Evolutionary conservation across 192 early-diverging fungal species (phyloP).

Genomic region (Coemansia sp.): DNA sequence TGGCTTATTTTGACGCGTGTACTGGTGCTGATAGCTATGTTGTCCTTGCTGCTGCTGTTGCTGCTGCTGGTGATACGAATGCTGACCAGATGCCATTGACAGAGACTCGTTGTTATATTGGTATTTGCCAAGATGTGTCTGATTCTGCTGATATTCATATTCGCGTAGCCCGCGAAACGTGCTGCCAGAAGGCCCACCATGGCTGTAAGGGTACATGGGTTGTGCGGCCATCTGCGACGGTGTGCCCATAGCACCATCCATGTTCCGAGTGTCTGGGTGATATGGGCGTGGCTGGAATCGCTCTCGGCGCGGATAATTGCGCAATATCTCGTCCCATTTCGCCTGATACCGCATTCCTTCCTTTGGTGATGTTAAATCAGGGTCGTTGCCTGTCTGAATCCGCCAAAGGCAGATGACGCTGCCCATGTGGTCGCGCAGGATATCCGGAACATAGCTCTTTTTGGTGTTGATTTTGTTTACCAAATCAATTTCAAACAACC

Average conservation of each 20-base stretch:
- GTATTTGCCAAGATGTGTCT: too few relatives aligned
- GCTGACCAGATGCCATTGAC: too few relatives aligned
- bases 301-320: constrained; percentile 43
- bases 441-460: constrained; percentile 50
- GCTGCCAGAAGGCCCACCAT: too few relatives aligned
- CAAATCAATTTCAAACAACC: constrained; percentile 48
- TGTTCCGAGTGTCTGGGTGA: constrained; percentile 2
- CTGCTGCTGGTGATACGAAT: too few relatives aligned
- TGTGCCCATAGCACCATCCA: background rate
- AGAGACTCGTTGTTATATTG: too few relatives aligned
- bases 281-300: constrained; percentile 23
- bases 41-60: background rate
- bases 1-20: too few relatives aligned
- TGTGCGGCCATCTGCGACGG: constrained; percentile 9
- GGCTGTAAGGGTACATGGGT: background rate
- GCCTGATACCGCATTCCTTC: constrained; percentile 48
- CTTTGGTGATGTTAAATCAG: constrained; percentile 47
- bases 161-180: too few relatives aligned
- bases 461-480: constrained; percentile 53
- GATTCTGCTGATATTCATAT: too few relatives aligned
- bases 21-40: constrained; percentile 1
- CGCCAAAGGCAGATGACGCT: constrained; percentile 51
- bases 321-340: constrained; percentile 53
- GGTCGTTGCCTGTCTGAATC: constrained; percentile 46
- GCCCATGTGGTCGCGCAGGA: constrained; percentile 51